These are phyloP conservation scores for Kodamaea sagamina DNA, from an alignment of 805 yeast genomes.

Conservation along the genomic window DNA sequence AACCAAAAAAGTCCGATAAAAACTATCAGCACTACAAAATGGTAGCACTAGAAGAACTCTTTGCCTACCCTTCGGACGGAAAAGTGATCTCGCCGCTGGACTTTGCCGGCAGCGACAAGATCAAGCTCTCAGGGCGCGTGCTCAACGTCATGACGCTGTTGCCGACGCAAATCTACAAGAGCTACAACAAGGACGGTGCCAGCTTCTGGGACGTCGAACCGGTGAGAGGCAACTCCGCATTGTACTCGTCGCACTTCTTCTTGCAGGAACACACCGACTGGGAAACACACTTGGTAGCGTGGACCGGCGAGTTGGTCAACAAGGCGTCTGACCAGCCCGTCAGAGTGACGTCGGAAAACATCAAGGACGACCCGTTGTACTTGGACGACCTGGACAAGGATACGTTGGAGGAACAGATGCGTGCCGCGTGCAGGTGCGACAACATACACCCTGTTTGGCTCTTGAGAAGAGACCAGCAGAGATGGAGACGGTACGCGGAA, in stretches of 20 bases:
- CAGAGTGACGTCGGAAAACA: conserved; percentile 18
- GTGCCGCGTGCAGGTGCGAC: conserved; percentile 47
- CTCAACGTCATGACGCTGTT: conserved; percentile 66
- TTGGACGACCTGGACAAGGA: conserved; percentile 56
- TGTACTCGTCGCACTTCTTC: conserved; percentile 72
- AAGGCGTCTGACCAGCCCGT: conserved; percentile 23
- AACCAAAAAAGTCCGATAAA: too few relatives aligned
- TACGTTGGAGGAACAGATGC: conserved; percentile 49
- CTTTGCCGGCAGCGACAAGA: conserved; percentile 25
- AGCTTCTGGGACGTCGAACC: conserved; percentile 59
- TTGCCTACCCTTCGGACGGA: conserved; percentile 22
- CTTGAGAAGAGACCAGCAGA: conserved; percentile 68
- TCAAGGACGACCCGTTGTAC: conserved; percentile 59
- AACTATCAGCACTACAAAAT: neutral
- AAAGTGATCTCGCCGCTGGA: conserved; percentile 32
- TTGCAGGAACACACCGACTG: conserved; percentile 68
- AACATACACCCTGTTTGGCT: conserved; percentile 88
- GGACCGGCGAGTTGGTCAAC: conserved; percentile 87
- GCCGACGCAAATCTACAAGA: conserved; percentile 59
- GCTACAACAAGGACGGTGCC: conserved; percentile 26
- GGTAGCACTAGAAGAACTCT: conserved; percentile 20
- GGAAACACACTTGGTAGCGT: conserved; percentile 87
- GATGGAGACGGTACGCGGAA: conserved; percentile 92
- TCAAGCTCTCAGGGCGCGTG: conserved; percentile 62
- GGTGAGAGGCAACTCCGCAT: conserved; percentile 80